Percentiles rank a stretch among this genome's conserved stretches.
These are phyloP conservation scores for Candida anglica DNA, from an alignment of 805 yeast genomes.

Conservation along the genomic window DNA sequence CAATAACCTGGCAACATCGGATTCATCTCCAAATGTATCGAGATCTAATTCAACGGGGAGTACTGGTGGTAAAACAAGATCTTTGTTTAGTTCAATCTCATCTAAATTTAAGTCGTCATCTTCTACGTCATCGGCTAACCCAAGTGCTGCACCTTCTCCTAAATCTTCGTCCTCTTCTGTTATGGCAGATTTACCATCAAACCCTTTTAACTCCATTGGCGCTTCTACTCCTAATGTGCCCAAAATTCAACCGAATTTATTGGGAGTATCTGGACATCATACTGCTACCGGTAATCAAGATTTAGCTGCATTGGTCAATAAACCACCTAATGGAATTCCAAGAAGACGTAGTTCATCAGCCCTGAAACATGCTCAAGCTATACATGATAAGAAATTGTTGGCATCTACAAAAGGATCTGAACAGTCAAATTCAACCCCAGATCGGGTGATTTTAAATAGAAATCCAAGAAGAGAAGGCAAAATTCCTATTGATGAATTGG, in stretches of 20 bases:
- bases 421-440: not conserved
- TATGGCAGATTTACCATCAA: not conserved
- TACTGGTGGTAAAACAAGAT: constrained; percentile 17
- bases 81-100: constrained; percentile 36
- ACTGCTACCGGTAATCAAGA: constrained; percentile 11
- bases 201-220: not conserved
- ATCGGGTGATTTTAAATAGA: constrained; percentile 40
- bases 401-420: not conserved
- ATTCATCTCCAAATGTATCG: constrained; percentile 11
- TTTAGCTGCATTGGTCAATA: constrained; percentile 16
- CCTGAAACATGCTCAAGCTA: not conserved
- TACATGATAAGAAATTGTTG: not conserved
- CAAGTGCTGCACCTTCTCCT: not conserved
- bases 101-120: constrained; percentile 32
- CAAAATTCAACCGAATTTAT: constrained; percentile 1
- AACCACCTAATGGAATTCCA: constrained; percentile 22
- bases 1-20: constrained; percentile 5
- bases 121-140: constrained; percentile 4
- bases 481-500: constrained; percentile 27
- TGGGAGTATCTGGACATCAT: constrained; percentile 6
- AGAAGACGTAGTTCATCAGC: constrained; percentile 8
- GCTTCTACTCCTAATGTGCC: constrained; percentile 4
- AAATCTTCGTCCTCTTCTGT: no score
- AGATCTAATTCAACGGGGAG: constrained; percentile 9
- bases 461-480: constrained; percentile 38